Percentiles rank a stretch among this genome's conserved stretches.
phyloP scores from a whole-genome alignment of 495 filamentous ascomycete genomes.

The Tuber brumale region DNA sequence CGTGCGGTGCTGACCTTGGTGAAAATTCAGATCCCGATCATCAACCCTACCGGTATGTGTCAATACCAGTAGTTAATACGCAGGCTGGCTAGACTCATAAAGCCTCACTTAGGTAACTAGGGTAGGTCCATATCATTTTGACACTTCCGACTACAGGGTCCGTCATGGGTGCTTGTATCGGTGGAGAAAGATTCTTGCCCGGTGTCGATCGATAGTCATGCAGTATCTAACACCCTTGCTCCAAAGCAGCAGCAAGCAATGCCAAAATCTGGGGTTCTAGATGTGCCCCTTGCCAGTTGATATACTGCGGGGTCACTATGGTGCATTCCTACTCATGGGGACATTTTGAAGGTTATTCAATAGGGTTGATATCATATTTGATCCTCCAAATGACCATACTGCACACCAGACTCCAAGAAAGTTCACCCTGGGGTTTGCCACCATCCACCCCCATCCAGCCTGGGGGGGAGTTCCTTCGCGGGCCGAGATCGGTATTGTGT shows the following conservation, averaged over 20 bases:
- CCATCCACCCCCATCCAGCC: neutral
- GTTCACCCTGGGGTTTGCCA: neutral
- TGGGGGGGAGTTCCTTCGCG: neutral
- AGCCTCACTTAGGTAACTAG: neutral
- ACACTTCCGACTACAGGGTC: neutral
- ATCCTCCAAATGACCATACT: neutral
- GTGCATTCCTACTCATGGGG: neutral
- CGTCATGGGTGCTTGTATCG: neutral
- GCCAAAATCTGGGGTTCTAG: neutral
- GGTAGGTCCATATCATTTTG: neutral
- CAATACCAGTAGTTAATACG: neutral
- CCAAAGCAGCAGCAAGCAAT: neutral
- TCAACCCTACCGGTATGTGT: neutral
- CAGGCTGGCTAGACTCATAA: neutral
- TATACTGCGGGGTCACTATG: neutral
- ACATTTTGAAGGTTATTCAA: neutral
- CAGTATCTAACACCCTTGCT: neutral
- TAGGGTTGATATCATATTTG: neutral
- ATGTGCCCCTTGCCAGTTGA: neutral
- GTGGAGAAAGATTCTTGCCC: neutral
- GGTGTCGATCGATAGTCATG: neutral
- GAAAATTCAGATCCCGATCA: neutral
- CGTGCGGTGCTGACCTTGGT: neutral
- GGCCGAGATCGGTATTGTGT: slow-evolving; percentile 2
- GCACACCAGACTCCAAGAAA: neutral